A percentile compares a stretch with the other conserved stretches of the same genome.
Conservation (phyloP, 805 yeast species). For the Gaillardinia entomophila region DNA sequence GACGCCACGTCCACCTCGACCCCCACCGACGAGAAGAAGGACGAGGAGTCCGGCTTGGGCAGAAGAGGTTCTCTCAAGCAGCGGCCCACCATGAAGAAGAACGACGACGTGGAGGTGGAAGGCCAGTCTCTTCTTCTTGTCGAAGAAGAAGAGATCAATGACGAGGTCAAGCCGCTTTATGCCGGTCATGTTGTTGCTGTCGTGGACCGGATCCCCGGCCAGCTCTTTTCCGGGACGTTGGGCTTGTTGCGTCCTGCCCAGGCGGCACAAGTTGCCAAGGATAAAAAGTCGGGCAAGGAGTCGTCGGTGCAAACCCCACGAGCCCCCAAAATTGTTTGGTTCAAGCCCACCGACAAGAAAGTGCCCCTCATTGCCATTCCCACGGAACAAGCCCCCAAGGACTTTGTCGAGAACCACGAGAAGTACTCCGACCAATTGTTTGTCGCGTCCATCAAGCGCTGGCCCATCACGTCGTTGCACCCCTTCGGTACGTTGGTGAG, state of each 20-base stretch:
- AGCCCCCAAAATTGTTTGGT: slow-evolving; percentile 96
- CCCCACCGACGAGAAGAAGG: slow-evolving; percentile 19
- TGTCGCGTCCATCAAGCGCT: slow-evolving; percentile 93
- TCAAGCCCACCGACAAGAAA: slow-evolving; percentile 95
- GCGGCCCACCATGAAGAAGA: slow-evolving; percentile 94
- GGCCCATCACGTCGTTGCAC: slow-evolving; percentile 98
- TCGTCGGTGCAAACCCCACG: slow-evolving; percentile 39
- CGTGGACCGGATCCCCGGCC: slow-evolving; percentile 95
- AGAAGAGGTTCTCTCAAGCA: slow-evolving; percentile 90
- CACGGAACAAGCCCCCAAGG: slow-evolving; percentile 95
- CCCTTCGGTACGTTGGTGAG: slow-evolving; percentile 94
- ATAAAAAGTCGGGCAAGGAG: slow-evolving; percentile 41
- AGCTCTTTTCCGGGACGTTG: slow-evolving; percentile 87
- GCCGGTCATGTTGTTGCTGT: slow-evolving; percentile 99
- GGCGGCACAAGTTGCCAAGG: slow-evolving; percentile 77
- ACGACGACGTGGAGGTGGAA: slow-evolving; percentile 97
- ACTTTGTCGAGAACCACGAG: slow-evolving; percentile 89
- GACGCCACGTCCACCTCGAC: slow-evolving; percentile 60
- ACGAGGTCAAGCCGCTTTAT: slow-evolving; percentile 86
- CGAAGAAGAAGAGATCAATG: slow-evolving; percentile 94
- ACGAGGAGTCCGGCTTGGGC: slow-evolving; percentile 29
- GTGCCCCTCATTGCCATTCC: slow-evolving; percentile 98
- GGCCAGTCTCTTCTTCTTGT: slow-evolving; percentile 89
- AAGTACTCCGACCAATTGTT: slow-evolving; percentile 75
- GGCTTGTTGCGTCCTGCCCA: slow-evolving; percentile 95